Conservation (phyloP, 2,329 filamentous ascomycete species). For the Aureobasidium musti region DNA sequence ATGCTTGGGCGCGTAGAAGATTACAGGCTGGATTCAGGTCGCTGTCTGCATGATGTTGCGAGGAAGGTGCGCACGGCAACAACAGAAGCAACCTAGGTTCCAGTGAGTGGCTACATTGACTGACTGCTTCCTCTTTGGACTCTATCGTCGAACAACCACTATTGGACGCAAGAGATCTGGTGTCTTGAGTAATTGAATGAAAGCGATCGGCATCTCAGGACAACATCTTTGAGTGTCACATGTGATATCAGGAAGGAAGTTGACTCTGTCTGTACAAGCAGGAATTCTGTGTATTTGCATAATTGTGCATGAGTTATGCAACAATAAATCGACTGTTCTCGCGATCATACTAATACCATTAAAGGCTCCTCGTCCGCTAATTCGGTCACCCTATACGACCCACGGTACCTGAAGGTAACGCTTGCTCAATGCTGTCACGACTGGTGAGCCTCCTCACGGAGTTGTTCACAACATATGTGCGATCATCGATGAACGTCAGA, state of each 20-base stretch:
- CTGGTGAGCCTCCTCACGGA: too few relatives aligned
- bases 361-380: too few relatives aligned
- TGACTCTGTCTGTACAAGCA: not conserved
- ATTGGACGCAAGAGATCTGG: not conserved
- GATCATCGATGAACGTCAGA: too few relatives aligned
- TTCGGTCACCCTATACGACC: too few relatives aligned
- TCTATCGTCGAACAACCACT: not conserved
- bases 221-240: not conserved
- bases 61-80: not conserved
- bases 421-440: too few relatives aligned
- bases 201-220: not conserved
- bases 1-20: not conserved
- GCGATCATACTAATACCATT: too few relatives aligned
- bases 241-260: not conserved
- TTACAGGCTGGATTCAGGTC: not conserved
- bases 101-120: not conserved
- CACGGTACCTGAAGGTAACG: too few relatives aligned
- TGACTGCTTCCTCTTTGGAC: not conserved
- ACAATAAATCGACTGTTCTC: too few relatives aligned
- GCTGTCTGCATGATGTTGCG: not conserved
- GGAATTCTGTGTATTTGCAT: too few relatives aligned
- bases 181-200: not conserved
- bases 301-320: too few relatives aligned
- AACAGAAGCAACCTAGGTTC: not conserved
- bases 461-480: too few relatives aligned